Evolutionary conservation across 73 alveolate species (phyloP).

Genomic region (Paramecium tetraurelia): DNA sequence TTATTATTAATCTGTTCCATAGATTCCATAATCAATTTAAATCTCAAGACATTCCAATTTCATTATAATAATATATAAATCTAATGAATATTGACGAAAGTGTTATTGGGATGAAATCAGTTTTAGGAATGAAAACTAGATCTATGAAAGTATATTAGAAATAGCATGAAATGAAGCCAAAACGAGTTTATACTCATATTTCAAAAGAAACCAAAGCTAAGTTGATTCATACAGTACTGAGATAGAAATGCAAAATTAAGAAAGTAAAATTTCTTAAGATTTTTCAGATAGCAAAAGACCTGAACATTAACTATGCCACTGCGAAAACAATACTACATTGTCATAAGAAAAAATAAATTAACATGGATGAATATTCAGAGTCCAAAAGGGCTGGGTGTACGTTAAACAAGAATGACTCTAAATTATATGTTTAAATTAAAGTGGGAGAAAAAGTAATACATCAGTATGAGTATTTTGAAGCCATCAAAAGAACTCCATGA

Average conservation of each 20-base stretch:
- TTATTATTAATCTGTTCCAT: not conserved
- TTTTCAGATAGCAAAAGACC: not conserved
- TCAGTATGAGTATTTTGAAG: not conserved
- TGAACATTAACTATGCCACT: conserved; percentile 14
- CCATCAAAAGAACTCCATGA: not conserved
- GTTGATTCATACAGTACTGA: conserved; percentile 13
- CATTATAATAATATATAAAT: not conserved
- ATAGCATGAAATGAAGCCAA: not conserved
- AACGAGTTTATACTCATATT: not conserved
- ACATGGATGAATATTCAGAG: not conserved
- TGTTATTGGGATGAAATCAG: not conserved
- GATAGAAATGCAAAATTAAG: not conserved
- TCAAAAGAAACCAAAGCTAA: not conserved
- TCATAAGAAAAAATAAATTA: not conserved
- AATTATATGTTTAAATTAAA: not conserved
- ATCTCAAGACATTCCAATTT: not conserved
- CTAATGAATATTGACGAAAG: not conserved
- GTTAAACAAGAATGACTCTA: not conserved
- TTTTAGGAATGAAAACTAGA: not conserved
- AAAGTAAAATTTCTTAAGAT: not conserved
- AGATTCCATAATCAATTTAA: not conserved
- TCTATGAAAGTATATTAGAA: not conserved
- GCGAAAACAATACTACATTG: conserved; percentile 7
- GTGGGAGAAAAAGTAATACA: not conserved
- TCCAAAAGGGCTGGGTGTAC: not conserved